Percentiles rank a stretch among this genome's conserved stretches.
Evolutionary conservation across 441 rosid genomes (phyloP).

Genomic region (Gossypium laxum): DNA sequence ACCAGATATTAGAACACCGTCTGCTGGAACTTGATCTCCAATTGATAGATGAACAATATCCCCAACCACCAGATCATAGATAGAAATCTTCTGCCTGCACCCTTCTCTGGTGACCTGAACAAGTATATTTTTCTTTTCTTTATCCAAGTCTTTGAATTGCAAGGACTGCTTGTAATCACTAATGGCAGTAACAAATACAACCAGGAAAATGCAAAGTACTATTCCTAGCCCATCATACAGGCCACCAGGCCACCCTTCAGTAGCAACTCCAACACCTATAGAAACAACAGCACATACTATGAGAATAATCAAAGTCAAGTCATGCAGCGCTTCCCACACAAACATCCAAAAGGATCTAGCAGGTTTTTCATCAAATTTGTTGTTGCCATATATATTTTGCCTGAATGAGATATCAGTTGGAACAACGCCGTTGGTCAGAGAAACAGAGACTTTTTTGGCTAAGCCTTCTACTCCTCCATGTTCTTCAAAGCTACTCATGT

Average conservation of each 20-base stretch:
- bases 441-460: conserved; percentile 22
- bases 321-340: conserved; percentile 46
- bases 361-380: conserved; percentile 53
- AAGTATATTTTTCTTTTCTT: conserved; percentile 36
- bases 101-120: conserved; percentile 43
- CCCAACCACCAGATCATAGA: conserved; percentile 39
- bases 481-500: conserved; percentile 26
- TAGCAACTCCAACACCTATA: conserved; percentile 35
- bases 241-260: conserved; percentile 44
- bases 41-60: conserved; percentile 38
- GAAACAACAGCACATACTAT: conserved; percentile 37
- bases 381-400: conserved; percentile 42
- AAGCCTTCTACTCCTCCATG: conserved; percentile 50
- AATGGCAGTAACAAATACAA: conserved; percentile 36
- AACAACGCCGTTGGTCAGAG: conserved; percentile 35
- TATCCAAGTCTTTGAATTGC: conserved; percentile 44
- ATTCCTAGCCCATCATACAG: conserved; percentile 40
- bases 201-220: conserved; percentile 33
- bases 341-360: conserved; percentile 36
- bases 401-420: conserved; percentile 29
- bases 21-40: conserved; percentile 43
- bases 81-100: conserved; percentile 33
- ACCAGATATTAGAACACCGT: conserved; percentile 36
- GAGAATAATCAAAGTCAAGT: conserved; percentile 36
- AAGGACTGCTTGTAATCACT: conserved; percentile 44